These are phyloP conservation scores for Cytospora mali DNA, from an alignment of 2,329 filamentous ascomycete species.

Conservation along the genomic window DNA sequence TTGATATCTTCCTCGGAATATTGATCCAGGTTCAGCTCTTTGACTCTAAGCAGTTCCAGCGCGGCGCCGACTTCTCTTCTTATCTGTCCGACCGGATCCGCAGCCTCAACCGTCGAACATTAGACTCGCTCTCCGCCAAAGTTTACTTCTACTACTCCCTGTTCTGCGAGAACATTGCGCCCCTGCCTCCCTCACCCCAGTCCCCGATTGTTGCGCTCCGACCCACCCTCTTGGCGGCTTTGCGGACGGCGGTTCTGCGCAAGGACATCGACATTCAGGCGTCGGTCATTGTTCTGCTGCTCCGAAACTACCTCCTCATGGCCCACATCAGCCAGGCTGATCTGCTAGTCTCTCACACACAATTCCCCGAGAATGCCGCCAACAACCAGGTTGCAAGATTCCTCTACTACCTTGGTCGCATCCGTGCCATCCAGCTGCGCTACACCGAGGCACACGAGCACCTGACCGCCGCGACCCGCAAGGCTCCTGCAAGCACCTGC, in stretches of 20 bases:
- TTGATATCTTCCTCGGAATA: slow-evolving; percentile 87
- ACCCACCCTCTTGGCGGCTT: slow-evolving; percentile 80
- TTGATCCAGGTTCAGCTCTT: slow-evolving; percentile 85
- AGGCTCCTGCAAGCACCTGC: slow-evolving; percentile 86
- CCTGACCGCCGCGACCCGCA: slow-evolving; percentile 88
- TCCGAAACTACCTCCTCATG: slow-evolving; percentile 94
- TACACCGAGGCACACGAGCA: slow-evolving; percentile 98
- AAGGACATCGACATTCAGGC: slow-evolving; percentile 98
- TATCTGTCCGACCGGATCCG: slow-evolving; percentile 84
- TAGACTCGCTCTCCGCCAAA: slow-evolving; percentile 91
- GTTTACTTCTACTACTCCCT: slow-evolving; percentile 98
- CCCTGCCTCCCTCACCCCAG: slow-evolving; percentile 84
- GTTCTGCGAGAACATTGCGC: slow-evolving; percentile 89
- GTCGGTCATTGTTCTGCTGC: slow-evolving; percentile 88
- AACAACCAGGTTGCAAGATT: slow-evolving; percentile 99
- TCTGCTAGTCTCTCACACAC: slow-evolving; percentile 90
- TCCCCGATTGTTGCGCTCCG: slow-evolving; percentile 87
- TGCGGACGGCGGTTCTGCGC: slow-evolving; percentile 91
- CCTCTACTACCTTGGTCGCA: slow-evolving; percentile 94
- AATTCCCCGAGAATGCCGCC: slow-evolving; percentile 90
- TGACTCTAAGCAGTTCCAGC: slow-evolving; percentile 79
- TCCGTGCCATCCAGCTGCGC: slow-evolving; percentile 91
- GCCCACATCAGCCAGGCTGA: slow-evolving; percentile 98
- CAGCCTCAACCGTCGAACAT: slow-evolving; percentile 84
- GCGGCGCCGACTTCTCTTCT: slow-evolving; percentile 82